Evolutionary conservation across 495 filamentous ascomycete genomes (phyloP), one percentile per base, ranked within the genome.

Genomic region (Annulohypoxylon bovei): DNA sequence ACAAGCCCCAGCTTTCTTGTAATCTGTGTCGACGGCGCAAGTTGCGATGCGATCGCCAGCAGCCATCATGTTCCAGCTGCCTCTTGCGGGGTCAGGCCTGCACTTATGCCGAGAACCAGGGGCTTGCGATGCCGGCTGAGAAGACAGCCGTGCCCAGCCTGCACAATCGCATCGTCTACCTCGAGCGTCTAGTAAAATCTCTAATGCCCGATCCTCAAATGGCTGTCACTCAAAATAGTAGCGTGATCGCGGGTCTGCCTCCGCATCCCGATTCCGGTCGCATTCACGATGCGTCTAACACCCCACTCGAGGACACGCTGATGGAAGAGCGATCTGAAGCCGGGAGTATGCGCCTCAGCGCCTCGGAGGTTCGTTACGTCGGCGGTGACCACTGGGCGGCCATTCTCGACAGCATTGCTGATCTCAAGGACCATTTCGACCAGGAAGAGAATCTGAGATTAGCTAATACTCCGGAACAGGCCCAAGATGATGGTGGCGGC

Each of bases 21-120:
- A 55, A 55, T 37, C 18, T 55, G n/a, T 55, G 52, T 35, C 52
- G 52, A 12, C 52, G 52, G 6, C 52, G 52, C 52, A 55, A 55
- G 25, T 35, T 55, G 32, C 52, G 52, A 55, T 55, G 52, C 16
- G 52, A 55, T 55, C 52, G 52, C 52, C 52, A 55, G 16, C 52
- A 55, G 16, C 52, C 52, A 14, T 33, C 52, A 35, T 55, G 52
- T 22, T 55, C 52, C 8, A 55, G 52, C 30, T 55, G 52, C 30
- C 28, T 55, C 30, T 12, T 55, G 16, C 28, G 52, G 16, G 52
- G 28, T 6, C 52, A 55, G 18, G 2, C 6, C 6, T 55, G 52
- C 18, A 55, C 52, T n/a, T 55, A 55, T 32, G 52, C 32, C 8
- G 52, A 55, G 16, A 55, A 55, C 18, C 52, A 55, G 5, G 52